A percentile compares a stretch with the other conserved stretches of the same genome.
Conservation (phyloP, 371 early-diverging fungal genomes). For the Zopfochytrium polystomum region DNA sequence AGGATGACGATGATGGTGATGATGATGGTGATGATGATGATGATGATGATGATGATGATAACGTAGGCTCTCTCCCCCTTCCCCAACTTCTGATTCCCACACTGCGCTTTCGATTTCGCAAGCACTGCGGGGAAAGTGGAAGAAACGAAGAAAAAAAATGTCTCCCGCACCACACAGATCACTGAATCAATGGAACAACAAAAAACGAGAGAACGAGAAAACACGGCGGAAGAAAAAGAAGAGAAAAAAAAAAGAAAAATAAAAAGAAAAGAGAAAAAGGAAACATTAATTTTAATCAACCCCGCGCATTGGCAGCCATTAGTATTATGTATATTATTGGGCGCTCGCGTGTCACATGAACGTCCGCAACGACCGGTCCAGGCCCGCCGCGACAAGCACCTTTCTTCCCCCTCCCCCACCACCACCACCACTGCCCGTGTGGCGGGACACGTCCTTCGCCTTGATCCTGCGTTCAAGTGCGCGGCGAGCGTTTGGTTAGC, state of each 20-base stretch:
- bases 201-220: not conserved
- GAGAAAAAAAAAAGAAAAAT: not conserved
- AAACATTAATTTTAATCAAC: not conserved
- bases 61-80: too few species aligned
- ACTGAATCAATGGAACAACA: not conserved
- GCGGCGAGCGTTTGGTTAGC: too few species aligned
- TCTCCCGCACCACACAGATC: not conserved
- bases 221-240: not conserved
- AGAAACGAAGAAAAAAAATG: too few species aligned
- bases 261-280: not conserved
- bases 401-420: slow-evolving; percentile 21
- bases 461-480: too few species aligned
- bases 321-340: not conserved
- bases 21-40: too few species aligned
- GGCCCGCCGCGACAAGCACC: slow-evolving; percentile 35
- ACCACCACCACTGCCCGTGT: not conserved
- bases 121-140: too few species aligned
- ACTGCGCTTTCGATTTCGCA: too few species aligned
- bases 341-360: slow-evolving; percentile 25
- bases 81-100: too few species aligned
- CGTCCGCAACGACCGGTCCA: slow-evolving; percentile 30
- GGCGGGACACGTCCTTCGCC: too few species aligned
- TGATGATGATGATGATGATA: too few species aligned
- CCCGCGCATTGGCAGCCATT: not conserved
- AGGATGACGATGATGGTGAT: too few species aligned